phyloP scores from a whole-genome alignment of 1,284 basidiomycete species.

The Tilletia indica region DNA sequence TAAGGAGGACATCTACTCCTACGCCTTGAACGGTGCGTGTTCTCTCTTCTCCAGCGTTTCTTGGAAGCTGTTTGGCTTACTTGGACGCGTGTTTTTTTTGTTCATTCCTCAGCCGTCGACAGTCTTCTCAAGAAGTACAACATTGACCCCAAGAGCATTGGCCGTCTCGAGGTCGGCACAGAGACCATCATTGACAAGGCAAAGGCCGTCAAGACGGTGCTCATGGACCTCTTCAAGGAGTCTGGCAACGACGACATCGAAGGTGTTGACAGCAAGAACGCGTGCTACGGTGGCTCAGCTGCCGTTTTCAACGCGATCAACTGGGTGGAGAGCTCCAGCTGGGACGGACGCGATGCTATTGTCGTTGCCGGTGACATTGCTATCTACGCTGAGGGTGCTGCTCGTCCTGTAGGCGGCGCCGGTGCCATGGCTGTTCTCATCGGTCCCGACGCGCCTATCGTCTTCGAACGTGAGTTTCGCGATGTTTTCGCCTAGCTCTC shows the following conservation, averaged over 20 bases:
- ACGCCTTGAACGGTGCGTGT: conserved; percentile 81
- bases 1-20: conserved; percentile 95
- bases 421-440: conserved; percentile 92
- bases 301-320: conserved; percentile 91
- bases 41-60: neutral
- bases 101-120: conserved; percentile 57
- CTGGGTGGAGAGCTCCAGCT: conserved; percentile 93
- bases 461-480: conserved; percentile 79
- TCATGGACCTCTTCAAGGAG: conserved; percentile 94
- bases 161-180: conserved; percentile 94
- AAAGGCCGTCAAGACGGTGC: conserved; percentile 95
- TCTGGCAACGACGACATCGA: conserved; percentile 96
- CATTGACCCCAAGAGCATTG: conserved; percentile 92
- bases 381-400: conserved; percentile 92
- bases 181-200: conserved; percentile 99
- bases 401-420: conserved; percentile 93
- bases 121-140: conserved; percentile 90
- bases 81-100: neutral
- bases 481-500: neutral
- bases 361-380: conserved; percentile 97
- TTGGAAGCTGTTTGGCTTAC: neutral
- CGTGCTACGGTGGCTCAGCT: conserved; percentile 97
- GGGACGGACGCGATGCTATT: conserved; percentile 96
- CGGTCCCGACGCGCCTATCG: conserved; percentile 90
- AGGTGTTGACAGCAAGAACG: conserved; percentile 98